Evolutionary conservation across 2,329 filamentous ascomycete species (phyloP).

Genomic region (Cytospora chrysosperma): DNA sequence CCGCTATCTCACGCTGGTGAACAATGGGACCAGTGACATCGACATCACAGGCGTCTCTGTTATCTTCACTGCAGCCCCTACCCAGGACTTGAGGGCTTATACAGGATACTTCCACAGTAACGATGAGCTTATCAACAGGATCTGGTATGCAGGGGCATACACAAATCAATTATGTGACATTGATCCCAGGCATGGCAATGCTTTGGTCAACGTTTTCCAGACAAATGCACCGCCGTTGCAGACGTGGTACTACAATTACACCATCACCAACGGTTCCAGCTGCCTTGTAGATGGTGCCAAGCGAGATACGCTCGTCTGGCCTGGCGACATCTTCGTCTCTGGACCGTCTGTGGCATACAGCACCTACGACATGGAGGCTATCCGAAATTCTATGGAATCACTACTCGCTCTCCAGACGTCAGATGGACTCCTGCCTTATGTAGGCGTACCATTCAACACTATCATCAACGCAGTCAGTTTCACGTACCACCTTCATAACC

Average conservation of each 20-base stretch:
- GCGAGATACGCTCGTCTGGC: conserved; percentile 59
- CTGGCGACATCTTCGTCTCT: conserved; percentile 60
- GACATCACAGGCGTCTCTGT: conserved; percentile 38
- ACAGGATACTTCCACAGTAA: conserved; percentile 53
- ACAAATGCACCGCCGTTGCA: conserved; percentile 4
- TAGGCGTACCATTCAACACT: conserved; percentile 42
- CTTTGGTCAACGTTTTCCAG: conserved; percentile 35
- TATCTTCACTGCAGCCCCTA: conserved; percentile 42
- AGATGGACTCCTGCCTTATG: conserved; percentile 44
- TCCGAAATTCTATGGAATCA: conserved; percentile 49
- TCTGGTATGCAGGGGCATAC: conserved; percentile 57
- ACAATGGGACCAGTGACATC: conserved; percentile 30
- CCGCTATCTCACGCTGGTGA: conserved; percentile 39
- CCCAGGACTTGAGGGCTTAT: conserved; percentile 48
- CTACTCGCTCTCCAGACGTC: conserved; percentile 46
- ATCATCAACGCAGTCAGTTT: conserved; percentile 35
- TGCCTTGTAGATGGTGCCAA: conserved; percentile 54
- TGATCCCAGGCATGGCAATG: conserved; percentile 35
- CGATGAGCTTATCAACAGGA: conserved; percentile 50
- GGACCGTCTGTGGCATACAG: conserved; percentile 54
- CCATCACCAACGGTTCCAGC: conserved; percentile 33
- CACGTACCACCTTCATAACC: conserved; percentile 59
- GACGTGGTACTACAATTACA: conserved; percentile 33
- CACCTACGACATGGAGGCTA: conserved; percentile 50
- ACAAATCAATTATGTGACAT: conserved; percentile 45